Evolutionary conservation across 1,284 basidiomycete genomes (phyloP).

Genomic region (Leccinum fallax): DNA sequence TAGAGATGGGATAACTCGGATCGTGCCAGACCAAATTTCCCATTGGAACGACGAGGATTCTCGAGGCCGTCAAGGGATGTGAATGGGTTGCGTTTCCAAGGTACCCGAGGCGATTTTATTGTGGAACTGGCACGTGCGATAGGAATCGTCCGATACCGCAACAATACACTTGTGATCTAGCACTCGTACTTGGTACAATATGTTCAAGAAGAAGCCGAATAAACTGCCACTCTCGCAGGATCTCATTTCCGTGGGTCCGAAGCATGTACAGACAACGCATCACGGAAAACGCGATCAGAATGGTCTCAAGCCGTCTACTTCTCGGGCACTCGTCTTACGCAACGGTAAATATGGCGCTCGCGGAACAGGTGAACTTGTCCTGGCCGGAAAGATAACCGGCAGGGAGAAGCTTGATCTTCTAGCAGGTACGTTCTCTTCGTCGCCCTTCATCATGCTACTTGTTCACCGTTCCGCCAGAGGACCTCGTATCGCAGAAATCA

Average conservation of each 20-base stretch:
- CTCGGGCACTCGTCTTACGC: constrained; percentile 68
- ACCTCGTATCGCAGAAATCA: constrained; percentile 55
- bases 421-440: constrained; percentile 51
- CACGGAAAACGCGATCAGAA: constrained; percentile 47
- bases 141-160: not conserved
- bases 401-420: constrained; percentile 78
- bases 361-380: constrained; percentile 66
- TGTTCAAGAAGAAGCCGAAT: constrained; percentile 36
- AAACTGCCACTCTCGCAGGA: constrained; percentile 33
- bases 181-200: constrained; percentile 6
- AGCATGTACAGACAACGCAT: constrained; percentile 47
- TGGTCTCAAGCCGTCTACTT: constrained; percentile 61
- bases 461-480: constrained; percentile 49
- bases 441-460: not conserved
- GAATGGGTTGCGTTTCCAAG: too few species aligned
- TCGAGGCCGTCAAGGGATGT: too few species aligned
- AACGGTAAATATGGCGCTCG: constrained; percentile 72
- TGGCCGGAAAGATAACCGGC: constrained; percentile 61
- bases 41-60: constrained; percentile 47
- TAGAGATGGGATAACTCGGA: too few species aligned
- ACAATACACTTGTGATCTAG: too few species aligned
- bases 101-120: too few species aligned
- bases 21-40: constrained; percentile 60
- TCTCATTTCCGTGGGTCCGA: constrained; percentile 56
- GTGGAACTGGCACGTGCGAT: not conserved